A percentile compares a stretch with the other conserved stretches of the same genome.
phyloP scores from a whole-genome alignment of 768 basidiomycete genomes.

The Phlegmacium glaucopus region DNA sequence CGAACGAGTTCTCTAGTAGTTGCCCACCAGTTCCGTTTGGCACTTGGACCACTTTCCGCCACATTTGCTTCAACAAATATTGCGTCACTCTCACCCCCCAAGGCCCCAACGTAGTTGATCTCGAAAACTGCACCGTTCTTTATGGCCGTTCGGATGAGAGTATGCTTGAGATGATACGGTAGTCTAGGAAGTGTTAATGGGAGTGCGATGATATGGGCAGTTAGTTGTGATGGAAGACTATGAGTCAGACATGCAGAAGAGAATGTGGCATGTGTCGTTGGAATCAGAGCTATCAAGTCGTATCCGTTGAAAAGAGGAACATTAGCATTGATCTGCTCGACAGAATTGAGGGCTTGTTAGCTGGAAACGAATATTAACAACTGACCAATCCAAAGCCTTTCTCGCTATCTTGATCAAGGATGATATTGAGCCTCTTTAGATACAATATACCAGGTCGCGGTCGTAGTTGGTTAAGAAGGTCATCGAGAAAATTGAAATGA shows the following conservation, averaged over 20 bases:
- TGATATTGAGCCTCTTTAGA: slow-evolving; percentile 76
- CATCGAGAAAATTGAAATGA: slow-evolving; percentile 62
- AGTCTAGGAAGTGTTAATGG: slow-evolving; percentile 77
- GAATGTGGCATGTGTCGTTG: slow-evolving; percentile 70
- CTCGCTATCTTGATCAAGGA: slow-evolving; percentile 80
- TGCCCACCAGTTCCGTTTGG: slow-evolving; percentile 85
- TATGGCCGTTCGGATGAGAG: slow-evolving; percentile 74
- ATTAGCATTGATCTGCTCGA: slow-evolving; percentile 68
- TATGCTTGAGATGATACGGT: slow-evolving; percentile 81
- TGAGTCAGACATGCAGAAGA: slow-evolving; percentile 80
- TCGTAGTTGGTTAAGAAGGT: slow-evolving; percentile 56
- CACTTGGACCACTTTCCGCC: slow-evolving; percentile 47
- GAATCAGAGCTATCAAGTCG: slow-evolving; percentile 74
- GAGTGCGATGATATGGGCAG: slow-evolving; percentile 77
- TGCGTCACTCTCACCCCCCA: slow-evolving; percentile 58
- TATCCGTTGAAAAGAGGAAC: slow-evolving; percentile 57
- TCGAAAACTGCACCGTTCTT: slow-evolving; percentile 85
- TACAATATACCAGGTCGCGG: slow-evolving; percentile 57
- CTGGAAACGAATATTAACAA: slow-evolving; percentile 2
- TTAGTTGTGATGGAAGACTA: slow-evolving; percentile 67
- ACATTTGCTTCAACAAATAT: slow-evolving; percentile 41
- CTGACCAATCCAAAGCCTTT: slow-evolving; percentile 80
- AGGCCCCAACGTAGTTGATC: slow-evolving; percentile 70
- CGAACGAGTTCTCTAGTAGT: slow-evolving; percentile 71
- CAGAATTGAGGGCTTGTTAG: not conserved